Percentiles rank a stretch among this genome's conserved stretches.
phyloP scores from a whole-genome alignment of 495 filamentous ascomycete genomes.

The Mycothermus thermophilus region DNA sequence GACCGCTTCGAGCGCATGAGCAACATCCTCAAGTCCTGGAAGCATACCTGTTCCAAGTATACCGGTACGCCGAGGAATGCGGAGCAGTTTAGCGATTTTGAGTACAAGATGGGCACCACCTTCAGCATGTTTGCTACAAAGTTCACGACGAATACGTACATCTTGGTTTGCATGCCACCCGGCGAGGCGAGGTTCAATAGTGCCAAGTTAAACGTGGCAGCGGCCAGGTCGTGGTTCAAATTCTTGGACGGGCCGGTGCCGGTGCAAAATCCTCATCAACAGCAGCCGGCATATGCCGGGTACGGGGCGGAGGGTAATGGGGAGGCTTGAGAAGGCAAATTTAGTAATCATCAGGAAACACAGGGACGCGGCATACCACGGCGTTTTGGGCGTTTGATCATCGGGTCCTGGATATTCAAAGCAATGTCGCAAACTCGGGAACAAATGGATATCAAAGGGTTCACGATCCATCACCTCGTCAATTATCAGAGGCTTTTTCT shows the following conservation, averaged over 20 bases:
- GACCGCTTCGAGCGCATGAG: conserved; percentile 90
- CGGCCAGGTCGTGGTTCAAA: conserved; percentile 69
- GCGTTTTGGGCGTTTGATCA: no score
- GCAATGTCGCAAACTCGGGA: no score
- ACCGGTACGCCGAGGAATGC: conserved; percentile 40
- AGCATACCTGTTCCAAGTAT: conserved; percentile 49
- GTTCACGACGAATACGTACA: conserved; percentile 92
- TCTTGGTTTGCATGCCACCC: conserved; percentile 78
- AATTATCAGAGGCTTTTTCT: no score
- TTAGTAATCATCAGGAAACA: not conserved
- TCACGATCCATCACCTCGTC: no score
- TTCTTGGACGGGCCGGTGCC: conserved; percentile 31
- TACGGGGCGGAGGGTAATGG: not conserved
- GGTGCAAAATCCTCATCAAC: no score
- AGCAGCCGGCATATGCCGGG: not conserved
- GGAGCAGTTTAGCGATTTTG: conserved; percentile 41
- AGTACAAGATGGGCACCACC: conserved; percentile 40
- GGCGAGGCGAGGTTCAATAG: conserved; percentile 79
- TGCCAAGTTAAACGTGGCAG: conserved; percentile 74
- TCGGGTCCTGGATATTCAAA: no score
- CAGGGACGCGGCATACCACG: no score
- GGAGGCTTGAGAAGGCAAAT: not conserved
- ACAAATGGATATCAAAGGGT: no score
- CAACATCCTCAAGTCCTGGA: conserved; percentile 96
- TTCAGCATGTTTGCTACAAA: conserved; percentile 89